Conservation (phyloP, 208 protist species). For the Dictyostelium gargantuum region DNA sequence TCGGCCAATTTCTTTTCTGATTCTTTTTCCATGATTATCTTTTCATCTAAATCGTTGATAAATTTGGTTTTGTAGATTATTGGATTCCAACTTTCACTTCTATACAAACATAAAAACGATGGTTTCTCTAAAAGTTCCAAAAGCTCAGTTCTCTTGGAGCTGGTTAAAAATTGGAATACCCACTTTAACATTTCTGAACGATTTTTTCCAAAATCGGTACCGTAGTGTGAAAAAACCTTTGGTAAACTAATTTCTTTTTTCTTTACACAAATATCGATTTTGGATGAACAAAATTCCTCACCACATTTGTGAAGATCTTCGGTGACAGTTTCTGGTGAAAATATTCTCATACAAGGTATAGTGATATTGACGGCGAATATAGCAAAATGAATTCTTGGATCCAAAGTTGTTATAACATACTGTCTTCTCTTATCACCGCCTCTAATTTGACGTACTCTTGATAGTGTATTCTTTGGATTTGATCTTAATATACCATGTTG, state of each 20-base stretch:
- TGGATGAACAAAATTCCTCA: slow-evolving; percentile 54
- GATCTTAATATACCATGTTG: slow-evolving; percentile 30
- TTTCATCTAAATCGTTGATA: slow-evolving; percentile 15
- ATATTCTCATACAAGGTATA: slow-evolving; percentile 35
- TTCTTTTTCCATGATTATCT: not conserved
- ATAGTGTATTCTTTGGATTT: slow-evolving; percentile 58
- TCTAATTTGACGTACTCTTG: slow-evolving; percentile 32
- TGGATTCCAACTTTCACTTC: slow-evolving; percentile 58
- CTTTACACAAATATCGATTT: slow-evolving; percentile 62
- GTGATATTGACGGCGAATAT: slow-evolving; percentile 32
- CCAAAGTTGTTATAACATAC: not conserved
- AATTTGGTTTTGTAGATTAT: slow-evolving; percentile 53
- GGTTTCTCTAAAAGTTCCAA: slow-evolving; percentile 39
- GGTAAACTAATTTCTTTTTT: slow-evolving; percentile 67
- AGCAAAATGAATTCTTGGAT: slow-evolving; percentile 54
- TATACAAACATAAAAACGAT: slow-evolving; percentile 38
- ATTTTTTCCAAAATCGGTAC: slow-evolving; percentile 66
- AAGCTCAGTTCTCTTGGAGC: not conserved
- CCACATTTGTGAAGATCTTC: slow-evolving; percentile 44
- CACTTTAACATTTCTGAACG: slow-evolving; percentile 61
- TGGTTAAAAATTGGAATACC: slow-evolving; percentile 58
- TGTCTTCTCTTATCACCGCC: slow-evolving; percentile 38
- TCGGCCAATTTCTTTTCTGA: not conserved
- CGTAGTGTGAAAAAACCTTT: slow-evolving; percentile 67
- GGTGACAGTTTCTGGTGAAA: not conserved